phyloP scores from a whole-genome alignment of 306 rosid genomes.

The Vigna hirtella region DNA sequence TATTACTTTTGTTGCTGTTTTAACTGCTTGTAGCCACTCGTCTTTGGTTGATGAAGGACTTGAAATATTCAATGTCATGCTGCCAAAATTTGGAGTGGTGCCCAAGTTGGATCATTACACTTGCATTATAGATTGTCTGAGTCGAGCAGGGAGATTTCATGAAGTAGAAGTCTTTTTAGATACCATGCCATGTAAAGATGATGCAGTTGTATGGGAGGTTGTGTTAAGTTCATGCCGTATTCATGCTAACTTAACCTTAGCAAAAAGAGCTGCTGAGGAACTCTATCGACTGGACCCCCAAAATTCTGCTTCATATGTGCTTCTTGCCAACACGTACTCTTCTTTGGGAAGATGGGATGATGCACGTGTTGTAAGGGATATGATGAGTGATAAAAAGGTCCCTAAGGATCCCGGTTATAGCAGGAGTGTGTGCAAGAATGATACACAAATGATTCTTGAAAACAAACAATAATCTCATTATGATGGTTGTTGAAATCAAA shows the following conservation, averaged over 20 bases:
- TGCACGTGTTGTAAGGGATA: slow-evolving; percentile 65
- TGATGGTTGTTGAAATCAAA: slow-evolving; percentile 7
- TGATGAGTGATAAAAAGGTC: slow-evolving; percentile 66
- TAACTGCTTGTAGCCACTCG: slow-evolving; percentile 86
- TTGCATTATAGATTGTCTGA: slow-evolving; percentile 72
- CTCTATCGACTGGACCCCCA: slow-evolving; percentile 66
- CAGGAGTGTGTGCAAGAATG: slow-evolving; percentile 61
- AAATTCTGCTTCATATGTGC: slow-evolving; percentile 71
- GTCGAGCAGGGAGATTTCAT: slow-evolving; percentile 73
- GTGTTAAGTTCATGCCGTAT: slow-evolving; percentile 80
- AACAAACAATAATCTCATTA: slow-evolving; percentile 31
- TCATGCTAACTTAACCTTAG: slow-evolving; percentile 68
- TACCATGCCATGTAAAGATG: slow-evolving; percentile 70
- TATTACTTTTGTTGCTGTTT: slow-evolving; percentile 67
- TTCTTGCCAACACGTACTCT: slow-evolving; percentile 80
- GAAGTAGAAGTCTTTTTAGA: slow-evolving; percentile 73
- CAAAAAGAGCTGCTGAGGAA: slow-evolving; percentile 73
- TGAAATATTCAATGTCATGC: slow-evolving; percentile 72
- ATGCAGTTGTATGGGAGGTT: slow-evolving; percentile 85
- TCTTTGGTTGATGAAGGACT: slow-evolving; percentile 76
- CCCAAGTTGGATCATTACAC: slow-evolving; percentile 76
- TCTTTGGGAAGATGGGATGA: slow-evolving; percentile 90
- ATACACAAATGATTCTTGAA: slow-evolving; percentile 32
- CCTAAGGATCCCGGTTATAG: slow-evolving; percentile 77
- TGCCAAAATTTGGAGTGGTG: slow-evolving; percentile 54